phyloP scores from a whole-genome alignment of 2,329 filamentous ascomycete genomes.

The Fusarium azukiicola region DNA sequence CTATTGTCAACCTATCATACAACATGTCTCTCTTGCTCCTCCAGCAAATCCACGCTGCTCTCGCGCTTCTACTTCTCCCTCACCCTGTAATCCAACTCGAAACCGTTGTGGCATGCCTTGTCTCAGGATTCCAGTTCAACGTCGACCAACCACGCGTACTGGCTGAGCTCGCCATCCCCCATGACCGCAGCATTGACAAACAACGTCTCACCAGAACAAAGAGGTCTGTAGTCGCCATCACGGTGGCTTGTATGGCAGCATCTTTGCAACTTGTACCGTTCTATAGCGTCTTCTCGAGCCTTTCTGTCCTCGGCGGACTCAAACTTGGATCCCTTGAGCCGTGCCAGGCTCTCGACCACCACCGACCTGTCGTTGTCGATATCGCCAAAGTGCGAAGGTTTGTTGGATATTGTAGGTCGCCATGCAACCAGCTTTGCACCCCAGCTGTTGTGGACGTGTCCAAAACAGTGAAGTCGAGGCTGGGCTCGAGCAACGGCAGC shows the following conservation, averaged over 20 bases:
- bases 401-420: constrained; percentile 55
- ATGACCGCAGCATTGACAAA: constrained; percentile 47
- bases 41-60: no score
- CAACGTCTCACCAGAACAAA: constrained; percentile 23
- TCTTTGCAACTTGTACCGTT: constrained; percentile 18
- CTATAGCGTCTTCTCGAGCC: not conserved
- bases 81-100: not conserved
- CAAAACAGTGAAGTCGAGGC: constrained; percentile 63
- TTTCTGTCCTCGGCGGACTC: constrained; percentile 13
- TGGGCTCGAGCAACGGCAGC: constrained; percentile 53
- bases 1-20: no score
- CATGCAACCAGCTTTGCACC: constrained; percentile 71
- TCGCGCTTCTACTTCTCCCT: no score
- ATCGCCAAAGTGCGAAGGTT: constrained; percentile 68
- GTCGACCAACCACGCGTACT: constrained; percentile 40
- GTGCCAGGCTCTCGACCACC: constrained; percentile 60
- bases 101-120: not conserved
- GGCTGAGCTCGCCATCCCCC: not conserved
- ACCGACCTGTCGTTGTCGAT: constrained; percentile 69
- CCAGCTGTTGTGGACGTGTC: constrained; percentile 60
- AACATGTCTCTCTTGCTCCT: no score
- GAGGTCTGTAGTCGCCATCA: not conserved
- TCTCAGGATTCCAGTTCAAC: constrained; percentile 29
- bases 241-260: constrained; percentile 36
- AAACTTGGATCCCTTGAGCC: constrained; percentile 4